A percentile compares a stretch with the other conserved stretches of the same genome.
Conservation (phyloP, 2,329 filamentous ascomycete genomes). For the Penicillium sp. region DNA sequence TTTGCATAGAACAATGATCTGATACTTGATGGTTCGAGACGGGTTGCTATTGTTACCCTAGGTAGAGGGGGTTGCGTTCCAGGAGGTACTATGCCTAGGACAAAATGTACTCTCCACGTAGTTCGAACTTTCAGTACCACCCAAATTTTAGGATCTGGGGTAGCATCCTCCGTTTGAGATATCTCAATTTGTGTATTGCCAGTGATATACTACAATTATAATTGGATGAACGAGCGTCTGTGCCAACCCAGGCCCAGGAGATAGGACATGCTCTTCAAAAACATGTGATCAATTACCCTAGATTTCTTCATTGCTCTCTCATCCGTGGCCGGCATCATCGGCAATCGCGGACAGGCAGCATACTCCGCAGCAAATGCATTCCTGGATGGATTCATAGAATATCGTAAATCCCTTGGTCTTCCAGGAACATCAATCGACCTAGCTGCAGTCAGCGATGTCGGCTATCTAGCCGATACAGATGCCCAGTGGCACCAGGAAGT, state of each 20-base stretch:
- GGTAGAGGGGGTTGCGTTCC: not conserved
- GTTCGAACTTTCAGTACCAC: not conserved
- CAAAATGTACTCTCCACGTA: not conserved
- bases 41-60: not conserved
- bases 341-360: constrained; percentile 28
- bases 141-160: not conserved
- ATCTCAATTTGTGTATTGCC: not conserved
- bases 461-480: constrained; percentile 22
- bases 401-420: constrained; percentile 27
- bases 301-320: constrained; percentile 32
- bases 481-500: constrained; percentile 22
- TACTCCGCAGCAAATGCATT: constrained; percentile 30
- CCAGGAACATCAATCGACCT: constrained; percentile 31
- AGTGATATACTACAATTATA: not conserved
- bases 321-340: constrained; percentile 28
- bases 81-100: not conserved
- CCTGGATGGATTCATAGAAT: constrained; percentile 28
- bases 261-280: constrained; percentile 33
- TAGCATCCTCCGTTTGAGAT: not conserved
- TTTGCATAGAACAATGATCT: not conserved
- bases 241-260: not conserved
- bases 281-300: constrained; percentile 25
- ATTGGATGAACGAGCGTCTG: not conserved
- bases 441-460: constrained; percentile 24
- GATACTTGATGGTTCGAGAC: not conserved